Conservation (phyloP, 352 stramenopile genomes). For the Phytophthora capsici region DNA sequence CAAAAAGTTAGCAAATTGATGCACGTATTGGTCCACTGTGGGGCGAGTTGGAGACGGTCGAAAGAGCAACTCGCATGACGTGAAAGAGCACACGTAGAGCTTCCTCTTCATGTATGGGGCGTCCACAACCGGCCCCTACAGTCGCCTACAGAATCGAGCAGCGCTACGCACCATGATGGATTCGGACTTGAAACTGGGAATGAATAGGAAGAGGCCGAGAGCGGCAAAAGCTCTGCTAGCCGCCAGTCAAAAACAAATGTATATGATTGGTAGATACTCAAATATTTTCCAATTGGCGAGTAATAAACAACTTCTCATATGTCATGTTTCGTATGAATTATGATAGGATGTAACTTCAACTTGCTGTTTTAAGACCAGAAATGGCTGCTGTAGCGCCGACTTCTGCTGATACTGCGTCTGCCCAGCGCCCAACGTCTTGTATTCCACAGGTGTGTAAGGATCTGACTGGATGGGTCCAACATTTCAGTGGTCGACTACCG, state of each 20-base stretch:
- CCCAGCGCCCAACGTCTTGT: background rate
- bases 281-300: background rate
- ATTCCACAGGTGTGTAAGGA: background rate
- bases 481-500: conserved; percentile 7
- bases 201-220: conserved; percentile 26
- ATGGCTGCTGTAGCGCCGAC: conserved; percentile 18
- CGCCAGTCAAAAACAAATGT: conserved; percentile 30
- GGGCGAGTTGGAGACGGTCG: background rate
- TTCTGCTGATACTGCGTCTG: background rate
- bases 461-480: background rate
- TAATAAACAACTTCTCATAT: background rate
- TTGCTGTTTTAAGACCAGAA: background rate
- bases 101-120: too few species aligned
- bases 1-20: background rate
- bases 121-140: background rate
- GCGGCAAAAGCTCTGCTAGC: conserved; percentile 2
- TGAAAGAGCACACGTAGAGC: background rate
- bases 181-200: conserved; percentile 88
- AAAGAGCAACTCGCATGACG: conserved; percentile 4
- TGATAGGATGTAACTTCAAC: background rate
- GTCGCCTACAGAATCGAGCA: conserved; percentile 1
- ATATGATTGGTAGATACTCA: too few species aligned
- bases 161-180: conserved; percentile 80
- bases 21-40: background rate
- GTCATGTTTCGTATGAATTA: too few species aligned